Base-by-base conservation (phyloP, 2,329 filamentous ascomycete genomes). In the Keithomyces neogunnii region DNA sequence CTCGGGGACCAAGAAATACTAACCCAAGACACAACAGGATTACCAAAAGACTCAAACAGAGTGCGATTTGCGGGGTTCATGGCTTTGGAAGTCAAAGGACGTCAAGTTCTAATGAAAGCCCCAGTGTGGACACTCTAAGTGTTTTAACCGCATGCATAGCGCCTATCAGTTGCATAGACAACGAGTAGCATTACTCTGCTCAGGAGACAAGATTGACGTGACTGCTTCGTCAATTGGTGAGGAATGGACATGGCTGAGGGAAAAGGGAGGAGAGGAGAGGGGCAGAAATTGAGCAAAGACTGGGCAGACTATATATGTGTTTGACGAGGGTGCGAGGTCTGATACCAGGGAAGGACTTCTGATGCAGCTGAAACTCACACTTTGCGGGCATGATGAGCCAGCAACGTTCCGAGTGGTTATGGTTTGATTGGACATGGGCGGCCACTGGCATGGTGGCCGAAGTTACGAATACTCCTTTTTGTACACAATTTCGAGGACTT, bases 41-140 rank as follows among this genome's bases (percentile, higher is more conserved):
- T 70, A 43, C 62, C 70, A 45, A 76, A 75, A 62, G 77, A 80
- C 48, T 59, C 66, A 35, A 72, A 63, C 56, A 84, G 80, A 57
- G 81, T 92, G 51, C 81, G 88, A 42, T 86, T 91, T 65, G 84
- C 88, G 2, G 85, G 84, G 4, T 92, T 91, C 64, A 68, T 90
- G 51, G 80, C 78, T 19, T 77, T 90, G 33, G 87, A 91, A 68
- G 86, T 92, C 6, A 74, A 85, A 56, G 86, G 86, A 28, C 80
- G 86, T 53, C 88, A 88, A 67, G 84, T 90, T 46, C 70, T 92
- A 60, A 72, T 82, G 55, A 89, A 89, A 70, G 85, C 88, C 26
- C 86, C 87, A 11, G 84, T 91, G 33, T 92, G 82, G 82, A 76
- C 76, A 9, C 57, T 84, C 53, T 65, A 55, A 59, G 46, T 11